Percentiles rank a stretch among this genome's conserved stretches.
phyloP scores from a whole-genome alignment of 148 eudicot genomes.

The Persicaria maculosa region DNA sequence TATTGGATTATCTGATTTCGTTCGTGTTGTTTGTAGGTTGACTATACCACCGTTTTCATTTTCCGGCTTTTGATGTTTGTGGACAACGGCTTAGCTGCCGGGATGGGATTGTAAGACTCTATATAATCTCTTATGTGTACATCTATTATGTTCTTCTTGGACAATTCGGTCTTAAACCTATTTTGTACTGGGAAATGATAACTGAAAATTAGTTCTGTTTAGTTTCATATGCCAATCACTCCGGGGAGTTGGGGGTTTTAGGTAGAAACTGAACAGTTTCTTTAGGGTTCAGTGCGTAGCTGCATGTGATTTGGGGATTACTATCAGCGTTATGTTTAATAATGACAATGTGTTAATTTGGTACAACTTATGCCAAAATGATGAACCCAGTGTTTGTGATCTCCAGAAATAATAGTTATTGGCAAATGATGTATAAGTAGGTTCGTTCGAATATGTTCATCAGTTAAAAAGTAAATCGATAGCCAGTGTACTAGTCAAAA shows the following conservation, averaged over 20 bases:
- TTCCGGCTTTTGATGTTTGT: conserved; percentile 94
- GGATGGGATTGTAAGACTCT: conserved; percentile 93
- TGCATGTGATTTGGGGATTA: background rate
- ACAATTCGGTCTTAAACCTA: too few species aligned
- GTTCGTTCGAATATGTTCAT: background rate
- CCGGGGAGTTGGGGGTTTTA: background rate
- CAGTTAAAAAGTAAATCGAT: background rate
- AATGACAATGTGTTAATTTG: background rate
- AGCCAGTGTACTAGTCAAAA: background rate
- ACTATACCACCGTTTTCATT: conserved; percentile 74
- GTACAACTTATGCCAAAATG: background rate
- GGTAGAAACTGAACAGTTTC: background rate
- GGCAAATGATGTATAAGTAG: background rate
- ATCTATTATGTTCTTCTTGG: background rate
- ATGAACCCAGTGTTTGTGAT: background rate
- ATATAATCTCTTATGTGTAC: background rate
- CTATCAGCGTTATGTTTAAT: background rate
- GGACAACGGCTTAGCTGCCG: conserved; percentile 87
- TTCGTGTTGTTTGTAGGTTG: conserved; percentile 45
- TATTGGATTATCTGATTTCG: background rate
- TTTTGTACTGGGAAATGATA: background rate
- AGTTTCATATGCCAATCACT: background rate
- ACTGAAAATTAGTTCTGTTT: background rate
- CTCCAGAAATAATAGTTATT: background rate
- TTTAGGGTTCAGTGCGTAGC: background rate